Percentiles rank a stretch among this genome's conserved stretches.
phyloP scores from a whole-genome alignment of 352 stramenopile genomes.

The Phytophthora rubi region DNA sequence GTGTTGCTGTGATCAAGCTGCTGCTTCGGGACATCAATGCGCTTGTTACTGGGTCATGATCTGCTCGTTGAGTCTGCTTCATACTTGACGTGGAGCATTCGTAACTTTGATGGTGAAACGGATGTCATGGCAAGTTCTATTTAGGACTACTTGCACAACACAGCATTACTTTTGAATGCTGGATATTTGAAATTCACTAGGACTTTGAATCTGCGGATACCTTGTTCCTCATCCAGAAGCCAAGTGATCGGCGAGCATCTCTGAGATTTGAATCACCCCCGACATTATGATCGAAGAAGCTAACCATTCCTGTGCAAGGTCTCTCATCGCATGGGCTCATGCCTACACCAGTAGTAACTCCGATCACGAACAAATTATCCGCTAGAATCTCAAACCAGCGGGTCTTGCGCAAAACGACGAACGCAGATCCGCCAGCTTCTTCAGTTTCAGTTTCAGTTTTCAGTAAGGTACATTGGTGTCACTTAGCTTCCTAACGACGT shows the following conservation, averaged over 20 bases:
- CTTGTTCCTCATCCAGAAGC: slow-evolving; percentile 5
- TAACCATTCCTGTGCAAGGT: not conserved
- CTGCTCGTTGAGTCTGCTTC: not conserved
- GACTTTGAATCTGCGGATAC: not conserved
- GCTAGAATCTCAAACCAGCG: slow-evolving; percentile 14
- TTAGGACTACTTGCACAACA: not conserved
- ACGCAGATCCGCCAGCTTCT: too few species aligned
- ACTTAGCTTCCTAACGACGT: too few species aligned
- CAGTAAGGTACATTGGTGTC: too few species aligned
- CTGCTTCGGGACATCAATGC: not conserved
- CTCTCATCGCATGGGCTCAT: not conserved
- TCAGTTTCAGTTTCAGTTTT: too few species aligned
- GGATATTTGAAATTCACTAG: not conserved
- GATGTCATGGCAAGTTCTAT: not conserved
- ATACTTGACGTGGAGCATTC: not conserved
- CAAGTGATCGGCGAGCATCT: not conserved
- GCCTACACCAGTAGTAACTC: not conserved
- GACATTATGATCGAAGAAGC: slow-evolving; percentile 4
- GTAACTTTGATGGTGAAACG: not conserved
- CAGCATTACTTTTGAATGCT: not conserved
- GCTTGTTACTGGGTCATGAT: not conserved
- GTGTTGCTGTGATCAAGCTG: not conserved
- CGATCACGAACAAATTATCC: slow-evolving; percentile 4
- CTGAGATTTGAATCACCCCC: not conserved
- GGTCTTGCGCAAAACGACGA: slow-evolving; percentile 12